Conservation (phyloP, 2,329 filamentous ascomycete species). For the Fusarium sp. region DNA sequence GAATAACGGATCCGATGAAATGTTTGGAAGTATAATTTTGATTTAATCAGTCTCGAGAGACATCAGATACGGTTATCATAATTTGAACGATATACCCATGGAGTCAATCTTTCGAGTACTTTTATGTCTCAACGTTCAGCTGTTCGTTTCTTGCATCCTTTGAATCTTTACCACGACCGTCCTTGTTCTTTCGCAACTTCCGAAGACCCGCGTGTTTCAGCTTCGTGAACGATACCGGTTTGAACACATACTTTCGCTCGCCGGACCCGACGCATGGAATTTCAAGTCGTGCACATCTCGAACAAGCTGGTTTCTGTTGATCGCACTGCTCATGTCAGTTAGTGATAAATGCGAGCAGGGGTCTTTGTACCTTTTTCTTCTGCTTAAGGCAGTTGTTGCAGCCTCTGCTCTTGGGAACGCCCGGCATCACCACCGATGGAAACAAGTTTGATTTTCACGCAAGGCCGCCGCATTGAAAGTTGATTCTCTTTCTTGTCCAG, state of each 20-base stretch:
- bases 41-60: neutral
- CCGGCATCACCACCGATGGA: constrained; percentile 54
- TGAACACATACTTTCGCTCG: constrained; percentile 61
- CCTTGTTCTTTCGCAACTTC: neutral
- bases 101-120: neutral
- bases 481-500: rapidly evolving
- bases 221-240: constrained; percentile 47
- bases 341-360: neutral
- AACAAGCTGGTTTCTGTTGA: constrained; percentile 56
- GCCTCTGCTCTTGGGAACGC: constrained; percentile 61
- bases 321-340: constrained; percentile 55
- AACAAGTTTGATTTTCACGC: neutral
- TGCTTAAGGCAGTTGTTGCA: constrained; percentile 62
- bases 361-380: constrained; percentile 62
- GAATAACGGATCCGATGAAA: neutral
- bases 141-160: neutral
- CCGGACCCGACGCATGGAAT: constrained; percentile 60
- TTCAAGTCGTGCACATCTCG: constrained; percentile 58
- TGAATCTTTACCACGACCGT: neutral
- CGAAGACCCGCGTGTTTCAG: neutral
- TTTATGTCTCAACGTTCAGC: neutral
- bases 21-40: neutral
- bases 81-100: neutral
- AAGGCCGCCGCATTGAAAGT: neutral
- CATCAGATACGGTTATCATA: neutral